These are phyloP conservation scores for Betula pendula DNA, from an alignment of 306 rosid genomes.

Conservation along the genomic window DNA sequence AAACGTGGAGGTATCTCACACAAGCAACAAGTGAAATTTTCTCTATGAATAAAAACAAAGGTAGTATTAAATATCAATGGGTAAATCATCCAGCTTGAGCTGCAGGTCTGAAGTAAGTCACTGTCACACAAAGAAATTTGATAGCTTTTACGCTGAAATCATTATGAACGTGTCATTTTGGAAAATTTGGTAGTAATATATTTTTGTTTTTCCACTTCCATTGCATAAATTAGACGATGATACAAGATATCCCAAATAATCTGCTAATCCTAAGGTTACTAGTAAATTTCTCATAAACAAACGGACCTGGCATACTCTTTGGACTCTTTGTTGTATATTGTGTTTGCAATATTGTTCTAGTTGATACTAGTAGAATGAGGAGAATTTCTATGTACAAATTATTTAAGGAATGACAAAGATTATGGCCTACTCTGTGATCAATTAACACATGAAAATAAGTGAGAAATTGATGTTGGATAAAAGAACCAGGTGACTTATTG, in stretches of 20 bases:
- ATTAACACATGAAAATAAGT: conserved; percentile 5
- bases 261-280: background rate
- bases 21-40: background rate
- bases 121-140: background rate
- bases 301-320: background rate
- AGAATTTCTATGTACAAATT: background rate
- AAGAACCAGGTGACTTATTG: background rate
- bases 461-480: background rate
- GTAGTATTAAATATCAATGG: background rate
- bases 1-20: background rate
- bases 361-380: conserved; percentile 7
- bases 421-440: too few species aligned
- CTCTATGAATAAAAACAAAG: too few species aligned
- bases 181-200: background rate
- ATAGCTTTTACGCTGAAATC: background rate
- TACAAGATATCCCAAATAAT: background rate
- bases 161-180: background rate
- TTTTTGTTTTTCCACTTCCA: background rate
- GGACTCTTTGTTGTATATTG: background rate
- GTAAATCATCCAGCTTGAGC: background rate
- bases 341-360: conserved; percentile 1
- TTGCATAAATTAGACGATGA: background rate
- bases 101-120: background rate
- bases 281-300: background rate
- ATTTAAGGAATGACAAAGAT: background rate